Base-by-base conservation (phyloP, 2,329 filamentous ascomycete species). In the Ascochyta koolunga region DNA sequence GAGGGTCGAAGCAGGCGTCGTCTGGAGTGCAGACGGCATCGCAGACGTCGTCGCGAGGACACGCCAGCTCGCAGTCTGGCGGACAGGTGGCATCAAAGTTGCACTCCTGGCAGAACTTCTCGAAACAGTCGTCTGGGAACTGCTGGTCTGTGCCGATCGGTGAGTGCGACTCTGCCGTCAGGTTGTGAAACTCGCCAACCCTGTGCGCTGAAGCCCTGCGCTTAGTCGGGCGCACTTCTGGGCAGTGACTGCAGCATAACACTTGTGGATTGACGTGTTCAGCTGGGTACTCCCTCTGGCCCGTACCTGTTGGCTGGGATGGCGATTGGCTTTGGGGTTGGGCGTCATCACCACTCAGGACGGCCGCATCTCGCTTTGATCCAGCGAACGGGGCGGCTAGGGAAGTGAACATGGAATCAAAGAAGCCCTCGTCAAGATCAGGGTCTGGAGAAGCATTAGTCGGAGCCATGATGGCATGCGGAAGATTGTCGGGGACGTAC, bases 1-100 rank as follows among this genome's bases (percentile, higher is more conserved):
- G 64, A 24, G 74, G 73, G 51, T 77, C 73, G 49, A 64, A 74
- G 58, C 74, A 76, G 22, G 64, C 62, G 42, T 73, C 69, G 16
- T 69, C 63, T 15, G 61, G 49, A 2, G 61, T 58, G 46, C 72
- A 74, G 24, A 64, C 53, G n/a, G 57, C 56, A 25, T 73, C 62
- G 49, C 72, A 74, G 35, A 63, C 54, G n/a, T 55, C 58, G 18
- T 73, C 64, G 22, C 67, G 65, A 38, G 66, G 62, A 53, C 72
- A 73, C 15, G 65, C 58, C 32, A 68, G 46, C 16, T 56, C 42
- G 27, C 60, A 62, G 18, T 66, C 54, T 45, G 66, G 58, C 25
- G 64, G 59, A 42, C 69, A 73, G 37, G 62, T 37, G 11, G 64
- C 54, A 40, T 72, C 69, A 29, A 68, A 53, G 50, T 65, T 66